A percentile compares a stretch with the other conserved stretches of the same genome.
phyloP scores from a whole-genome alignment of 768 basidiomycete species.

The Amyloporia xantha region DNA sequence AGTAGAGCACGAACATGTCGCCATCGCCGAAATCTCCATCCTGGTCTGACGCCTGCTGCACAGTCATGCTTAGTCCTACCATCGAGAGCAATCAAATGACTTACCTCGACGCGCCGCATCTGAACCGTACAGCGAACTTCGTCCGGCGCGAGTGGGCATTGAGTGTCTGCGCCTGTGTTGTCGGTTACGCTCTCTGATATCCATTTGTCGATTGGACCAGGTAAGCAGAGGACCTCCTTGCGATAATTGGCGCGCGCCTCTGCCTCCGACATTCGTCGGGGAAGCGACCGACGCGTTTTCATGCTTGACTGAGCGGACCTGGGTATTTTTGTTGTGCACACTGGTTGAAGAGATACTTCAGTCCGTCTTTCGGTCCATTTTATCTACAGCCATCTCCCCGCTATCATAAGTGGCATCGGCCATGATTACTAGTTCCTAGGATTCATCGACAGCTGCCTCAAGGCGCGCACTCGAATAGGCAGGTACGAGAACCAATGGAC shows the following conservation, averaged over 20 bases:
- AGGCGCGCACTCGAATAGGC: background rate
- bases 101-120: slow-evolving; percentile 9
- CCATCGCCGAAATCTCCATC: slow-evolving; percentile 6
- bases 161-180: background rate
- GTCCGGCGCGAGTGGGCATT: background rate
- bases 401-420: background rate
- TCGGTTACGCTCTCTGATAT: slow-evolving; percentile 5
- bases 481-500: background rate
- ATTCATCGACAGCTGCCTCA: slow-evolving; percentile 1
- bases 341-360: no score
- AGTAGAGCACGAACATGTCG: slow-evolving; percentile 11
- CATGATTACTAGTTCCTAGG: background rate
- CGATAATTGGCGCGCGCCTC: slow-evolving; percentile 1
- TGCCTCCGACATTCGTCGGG: slow-evolving; percentile 3
- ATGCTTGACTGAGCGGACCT: background rate
- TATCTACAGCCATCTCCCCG: background rate
- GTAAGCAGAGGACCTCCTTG: slow-evolving; percentile 4
- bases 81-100: background rate
- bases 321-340: no score
- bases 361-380: no score
- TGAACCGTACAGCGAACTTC: slow-evolving; percentile 10
- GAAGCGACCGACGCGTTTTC: background rate
- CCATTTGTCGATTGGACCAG: slow-evolving; percentile 9
- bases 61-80: background rate
- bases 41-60: slow-evolving; percentile 4